A percentile compares a stretch with the other conserved stretches of the same genome.
phyloP scores from a whole-genome alignment of 1,284 basidiomycete species.

The Schizophyllum commune region DNA sequence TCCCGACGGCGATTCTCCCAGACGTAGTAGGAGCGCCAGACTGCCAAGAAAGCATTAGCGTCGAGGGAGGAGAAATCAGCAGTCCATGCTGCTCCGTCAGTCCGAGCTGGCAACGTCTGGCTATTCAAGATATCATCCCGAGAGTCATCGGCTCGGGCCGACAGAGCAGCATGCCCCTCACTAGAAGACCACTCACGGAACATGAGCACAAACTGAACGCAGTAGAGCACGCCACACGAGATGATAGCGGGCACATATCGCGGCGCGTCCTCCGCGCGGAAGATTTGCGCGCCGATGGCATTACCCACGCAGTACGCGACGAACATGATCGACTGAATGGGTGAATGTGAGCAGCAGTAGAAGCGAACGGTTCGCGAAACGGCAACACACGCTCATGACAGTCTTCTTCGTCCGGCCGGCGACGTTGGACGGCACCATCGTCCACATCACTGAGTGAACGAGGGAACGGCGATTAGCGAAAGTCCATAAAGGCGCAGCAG shows the following conservation, averaged over 20 bases:
- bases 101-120: too few relatives aligned
- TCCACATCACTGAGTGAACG: slow-evolving; percentile 3
- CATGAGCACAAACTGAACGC: too few relatives aligned
- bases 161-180: too few relatives aligned
- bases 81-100: too few relatives aligned
- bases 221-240: slow-evolving; percentile 2
- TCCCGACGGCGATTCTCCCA: slow-evolving; percentile 3
- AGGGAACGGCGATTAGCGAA: neutral
- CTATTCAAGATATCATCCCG: too few relatives aligned
- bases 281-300: slow-evolving; percentile 11
- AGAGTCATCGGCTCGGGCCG: too few relatives aligned
- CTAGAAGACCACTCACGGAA: too few relatives aligned
- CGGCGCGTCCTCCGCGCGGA: slow-evolving; percentile 11
- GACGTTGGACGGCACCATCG: slow-evolving; percentile 11
- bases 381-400: slow-evolving; percentile 2
- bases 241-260: slow-evolving; percentile 11
- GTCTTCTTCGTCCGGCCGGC: slow-evolving; percentile 15
- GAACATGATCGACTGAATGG: slow-evolving; percentile 9
- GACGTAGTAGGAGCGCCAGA: slow-evolving; percentile 2
- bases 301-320: slow-evolving; percentile 14
- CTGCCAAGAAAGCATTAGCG: too few relatives aligned
- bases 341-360: too few relatives aligned
- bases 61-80: too few relatives aligned
- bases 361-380: too few relatives aligned
- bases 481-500: neutral